Percentiles rank a stretch among this genome's conserved stretches.
phyloP scores from a whole-genome alignment of 2,329 filamentous ascomycete genomes.

The Alternaria tenuissima region DNA sequence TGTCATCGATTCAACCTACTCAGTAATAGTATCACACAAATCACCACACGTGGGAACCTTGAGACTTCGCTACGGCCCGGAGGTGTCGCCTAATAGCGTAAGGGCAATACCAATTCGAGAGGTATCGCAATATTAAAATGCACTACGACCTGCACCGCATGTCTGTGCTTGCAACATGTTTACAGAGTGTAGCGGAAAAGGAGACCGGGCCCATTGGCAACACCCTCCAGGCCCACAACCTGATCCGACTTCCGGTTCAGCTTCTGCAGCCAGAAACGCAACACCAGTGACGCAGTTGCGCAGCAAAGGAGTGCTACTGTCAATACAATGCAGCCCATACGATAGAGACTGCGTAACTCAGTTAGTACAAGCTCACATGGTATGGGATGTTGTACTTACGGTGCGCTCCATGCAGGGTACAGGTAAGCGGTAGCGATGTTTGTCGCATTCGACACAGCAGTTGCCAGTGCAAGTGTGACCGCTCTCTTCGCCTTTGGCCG shows the following conservation, averaged over 20 bases:
- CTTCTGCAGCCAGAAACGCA: slow-evolving; percentile 29
- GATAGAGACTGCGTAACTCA: slow-evolving; percentile 25
- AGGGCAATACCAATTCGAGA: not conserved
- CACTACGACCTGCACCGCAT: not conserved
- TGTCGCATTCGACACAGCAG: slow-evolving; percentile 47
- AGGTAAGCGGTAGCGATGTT: slow-evolving; percentile 45
- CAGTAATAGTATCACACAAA: not conserved
- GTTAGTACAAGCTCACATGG: not conserved
- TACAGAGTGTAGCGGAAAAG: slow-evolving; percentile 24
- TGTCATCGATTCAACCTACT: not conserved
- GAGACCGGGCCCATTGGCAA: slow-evolving; percentile 19
- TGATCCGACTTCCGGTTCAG: slow-evolving; percentile 25
- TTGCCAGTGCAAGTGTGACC: slow-evolving; percentile 42
- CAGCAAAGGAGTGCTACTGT: slow-evolving; percentile 28
- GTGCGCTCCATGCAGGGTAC: slow-evolving; percentile 29
- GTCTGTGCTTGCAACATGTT: not conserved
- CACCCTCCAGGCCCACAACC: slow-evolving; percentile 20
- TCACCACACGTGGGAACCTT: not conserved
- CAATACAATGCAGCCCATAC: slow-evolving; percentile 34
- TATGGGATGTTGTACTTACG: slow-evolving; percentile 8
- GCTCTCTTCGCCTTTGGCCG: slow-evolving; percentile 46
- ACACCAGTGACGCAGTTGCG: slow-evolving; percentile 17
- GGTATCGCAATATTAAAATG: not conserved
- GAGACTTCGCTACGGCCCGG: not conserved
- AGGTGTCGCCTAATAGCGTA: not conserved